These are phyloP conservation scores for Neoscytalidium dimidiatum DNA, from an alignment of 2,329 filamentous ascomycete genomes.

Conservation along the genomic window DNA sequence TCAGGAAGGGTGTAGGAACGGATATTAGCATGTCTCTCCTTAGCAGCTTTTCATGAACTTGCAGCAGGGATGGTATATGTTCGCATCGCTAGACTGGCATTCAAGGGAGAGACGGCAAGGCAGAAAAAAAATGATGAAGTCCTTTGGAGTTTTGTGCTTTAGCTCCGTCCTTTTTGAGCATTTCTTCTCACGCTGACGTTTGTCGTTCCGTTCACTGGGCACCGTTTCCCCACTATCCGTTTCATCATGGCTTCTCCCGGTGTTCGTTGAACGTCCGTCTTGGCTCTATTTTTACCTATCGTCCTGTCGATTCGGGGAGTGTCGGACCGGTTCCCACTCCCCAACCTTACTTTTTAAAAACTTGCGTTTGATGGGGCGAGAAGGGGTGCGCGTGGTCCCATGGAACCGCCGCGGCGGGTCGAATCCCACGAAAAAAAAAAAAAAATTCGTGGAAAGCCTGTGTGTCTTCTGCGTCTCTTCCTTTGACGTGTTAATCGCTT, in stretches of 20 bases:
- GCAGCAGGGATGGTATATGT: background rate
- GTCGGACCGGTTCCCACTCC: slow-evolving; percentile 4
- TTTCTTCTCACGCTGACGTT: no score
- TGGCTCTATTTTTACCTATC: slow-evolving; percentile 14
- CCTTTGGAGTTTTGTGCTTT: background rate
- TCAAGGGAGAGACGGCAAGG: background rate
- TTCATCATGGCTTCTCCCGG: background rate
- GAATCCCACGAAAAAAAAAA: background rate
- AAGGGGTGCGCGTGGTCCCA: background rate
- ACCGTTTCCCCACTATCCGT: no score
- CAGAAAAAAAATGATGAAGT: background rate
- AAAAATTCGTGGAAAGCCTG: background rate
- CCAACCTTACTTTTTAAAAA: slow-evolving; percentile 8
- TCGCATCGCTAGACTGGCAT: slow-evolving; percentile 9
- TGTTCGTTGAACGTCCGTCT: background rate
- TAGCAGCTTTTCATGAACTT: background rate
- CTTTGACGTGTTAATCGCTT: background rate
- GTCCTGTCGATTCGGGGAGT: background rate
- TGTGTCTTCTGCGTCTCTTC: background rate
- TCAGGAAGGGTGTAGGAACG: background rate
- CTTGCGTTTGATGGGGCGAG: background rate
- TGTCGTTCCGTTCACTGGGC: no score
- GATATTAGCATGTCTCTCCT: background rate
- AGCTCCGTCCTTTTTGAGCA: no score
- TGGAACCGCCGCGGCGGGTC: background rate